Evolutionary conservation across 176 grass and related monocot genomes (phyloP).

Genomic region (Avena eriantha): DNA sequence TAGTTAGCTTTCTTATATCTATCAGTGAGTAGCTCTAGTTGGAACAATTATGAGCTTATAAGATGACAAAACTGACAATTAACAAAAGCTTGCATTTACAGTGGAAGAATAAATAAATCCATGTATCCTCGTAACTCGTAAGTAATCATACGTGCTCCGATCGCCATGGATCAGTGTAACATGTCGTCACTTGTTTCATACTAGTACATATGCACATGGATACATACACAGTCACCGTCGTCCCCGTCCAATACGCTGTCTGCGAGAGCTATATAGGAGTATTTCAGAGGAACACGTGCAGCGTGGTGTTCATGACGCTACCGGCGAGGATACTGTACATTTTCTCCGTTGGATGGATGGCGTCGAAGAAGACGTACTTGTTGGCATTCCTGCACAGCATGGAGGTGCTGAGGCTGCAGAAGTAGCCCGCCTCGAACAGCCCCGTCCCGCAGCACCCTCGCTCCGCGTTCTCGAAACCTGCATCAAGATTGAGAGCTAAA

Average conservation of each 20-base stretch:
- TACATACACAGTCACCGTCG: background rate
- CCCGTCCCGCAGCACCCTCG: slow-evolving; percentile 79
- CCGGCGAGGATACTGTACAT: slow-evolving; percentile 62
- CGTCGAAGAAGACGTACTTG: slow-evolving; percentile 73
- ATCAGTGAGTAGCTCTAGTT: too few species aligned
- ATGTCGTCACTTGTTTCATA: background rate
- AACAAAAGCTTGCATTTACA: too few species aligned
- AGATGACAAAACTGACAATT: too few species aligned
- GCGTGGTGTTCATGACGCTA: slow-evolving; percentile 54
- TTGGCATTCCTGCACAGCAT: slow-evolving; percentile 45
- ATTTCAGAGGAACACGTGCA: slow-evolving; percentile 52
- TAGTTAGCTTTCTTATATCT: too few species aligned
- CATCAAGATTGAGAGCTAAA: too few species aligned
- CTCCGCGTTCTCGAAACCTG: slow-evolving; percentile 77
- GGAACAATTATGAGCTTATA: too few species aligned
- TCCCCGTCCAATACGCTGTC: background rate
- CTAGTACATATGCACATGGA: background rate
- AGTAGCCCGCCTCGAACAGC: slow-evolving; percentile 70
- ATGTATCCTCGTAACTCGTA: too few species aligned
- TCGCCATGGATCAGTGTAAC: background rate
- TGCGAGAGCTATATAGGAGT: background rate
- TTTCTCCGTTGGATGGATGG: slow-evolving; percentile 69
- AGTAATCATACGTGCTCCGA: too few species aligned
- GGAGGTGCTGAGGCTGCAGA: slow-evolving; percentile 54
- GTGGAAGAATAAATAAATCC: too few species aligned